A percentile compares a stretch with the other conserved stretches of the same genome.
phyloP scores from a whole-genome alignment of 2,329 filamentous ascomycete genomes.

The Sclerotinia spermophila region DNA sequence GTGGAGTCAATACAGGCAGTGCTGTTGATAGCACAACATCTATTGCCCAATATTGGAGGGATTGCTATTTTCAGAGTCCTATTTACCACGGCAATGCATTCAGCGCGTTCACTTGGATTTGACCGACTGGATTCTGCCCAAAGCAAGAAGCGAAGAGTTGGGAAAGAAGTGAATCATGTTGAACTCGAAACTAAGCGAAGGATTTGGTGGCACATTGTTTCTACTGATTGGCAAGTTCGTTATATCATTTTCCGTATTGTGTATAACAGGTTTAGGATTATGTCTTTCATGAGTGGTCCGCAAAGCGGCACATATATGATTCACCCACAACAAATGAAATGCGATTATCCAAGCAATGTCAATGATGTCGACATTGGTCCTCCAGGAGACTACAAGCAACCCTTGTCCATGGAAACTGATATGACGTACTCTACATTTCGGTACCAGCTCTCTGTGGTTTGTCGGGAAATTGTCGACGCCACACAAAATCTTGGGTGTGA shows the following conservation, averaged over 20 bases:
- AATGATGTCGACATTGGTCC: constrained; percentile 39
- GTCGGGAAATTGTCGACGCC: constrained; percentile 39
- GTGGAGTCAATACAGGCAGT: constrained; percentile 40
- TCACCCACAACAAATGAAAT: constrained; percentile 40
- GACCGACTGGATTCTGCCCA: constrained; percentile 26
- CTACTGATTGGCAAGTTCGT: constrained; percentile 38
- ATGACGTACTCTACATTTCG: constrained; percentile 42
- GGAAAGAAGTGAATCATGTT: constrained; percentile 28
- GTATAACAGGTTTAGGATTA: constrained; percentile 30
- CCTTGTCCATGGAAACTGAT: constrained; percentile 29
- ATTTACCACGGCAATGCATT: constrained; percentile 35
- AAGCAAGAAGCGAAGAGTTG: constrained; percentile 27
- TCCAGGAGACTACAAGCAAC: constrained; percentile 19
- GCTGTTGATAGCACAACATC: constrained; percentile 38
- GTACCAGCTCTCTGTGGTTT: constrained; percentile 38
- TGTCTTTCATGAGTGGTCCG: constrained; percentile 38
- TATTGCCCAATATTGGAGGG: constrained; percentile 39
- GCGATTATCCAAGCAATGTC: constrained; percentile 39
- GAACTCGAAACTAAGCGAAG: constrained; percentile 39
- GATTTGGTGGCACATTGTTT: constrained; percentile 43
- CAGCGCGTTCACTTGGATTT: constrained; percentile 27
- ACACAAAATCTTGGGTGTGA: constrained; percentile 31
- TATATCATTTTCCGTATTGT: neutral
- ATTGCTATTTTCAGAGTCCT: constrained; percentile 37
- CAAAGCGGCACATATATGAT: constrained; percentile 40